Base-by-base conservation (phyloP, 495 filamentous ascomycete species). In the Amorphotheca resinae region DNA sequence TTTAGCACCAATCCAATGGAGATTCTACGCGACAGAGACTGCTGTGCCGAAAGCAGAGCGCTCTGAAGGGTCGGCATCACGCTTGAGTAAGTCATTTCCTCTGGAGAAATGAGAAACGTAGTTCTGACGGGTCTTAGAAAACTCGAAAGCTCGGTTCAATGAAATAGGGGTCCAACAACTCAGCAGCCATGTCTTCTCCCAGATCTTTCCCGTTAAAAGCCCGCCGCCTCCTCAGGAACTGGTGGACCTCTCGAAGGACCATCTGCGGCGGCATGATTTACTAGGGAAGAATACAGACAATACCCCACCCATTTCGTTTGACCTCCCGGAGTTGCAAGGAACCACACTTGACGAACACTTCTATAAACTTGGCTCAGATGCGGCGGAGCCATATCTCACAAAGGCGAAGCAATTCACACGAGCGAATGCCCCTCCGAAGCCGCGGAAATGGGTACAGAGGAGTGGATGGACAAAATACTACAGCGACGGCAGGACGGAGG, bases 401-500 rank as follows among this genome's bases (percentile, higher is more conserved):
- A 67, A 76, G 39, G 83, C 93, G 5, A 85, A 84, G 55, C 62
- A 73, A 17, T 91, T 93, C 56, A 74, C 80, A 9, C 57, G 60
- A 31, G 60, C 70, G 2, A 74, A 75, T 37, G 67, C 80, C 12
- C 86, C 87, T 1, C 65, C 72, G n/a, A 79, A 73, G 50, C 91
- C 93, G 26, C 72, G 74, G 34, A 75, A 77, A 66, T 96, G 88
- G 88, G 62, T 74, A n/a, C 73, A 62, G 50, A 68, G 66, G 52
- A 86, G 82, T 51, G 93, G 91, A 9, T 99, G 91, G 91, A 95
- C 89, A 1, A 94, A 86, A 61, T 99, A 99, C 58, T 64, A 79
- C 45, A 33, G 54, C 0, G 82, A 93, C 60, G 87, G 86, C 9
- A 71, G 66, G 6, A 68, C 66, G 35, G 81, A 88, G 51, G 59